Evolutionary conservation across 352 stramenopile species (phyloP).

Genomic region (Elongisporangium prolatum): DNA sequence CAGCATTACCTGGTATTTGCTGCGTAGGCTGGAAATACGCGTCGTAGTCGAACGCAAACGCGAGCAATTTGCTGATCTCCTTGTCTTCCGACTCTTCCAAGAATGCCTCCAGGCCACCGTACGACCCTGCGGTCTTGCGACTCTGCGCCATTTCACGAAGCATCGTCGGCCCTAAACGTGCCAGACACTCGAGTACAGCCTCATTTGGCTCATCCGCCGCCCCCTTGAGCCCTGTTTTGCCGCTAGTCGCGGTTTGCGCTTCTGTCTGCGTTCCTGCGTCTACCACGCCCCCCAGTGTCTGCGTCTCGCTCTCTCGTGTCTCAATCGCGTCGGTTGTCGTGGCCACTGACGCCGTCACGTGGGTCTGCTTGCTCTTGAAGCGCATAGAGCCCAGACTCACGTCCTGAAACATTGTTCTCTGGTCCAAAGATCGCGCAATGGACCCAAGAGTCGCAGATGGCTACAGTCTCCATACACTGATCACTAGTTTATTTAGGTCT

Average conservation of each 20-base stretch:
- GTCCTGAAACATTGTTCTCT: slow-evolving; percentile 50
- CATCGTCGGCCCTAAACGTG: slow-evolving; percentile 42
- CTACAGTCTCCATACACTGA: neutral
- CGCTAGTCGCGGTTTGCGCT: slow-evolving; percentile 19
- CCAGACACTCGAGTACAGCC: slow-evolving; percentile 31
- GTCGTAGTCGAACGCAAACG: slow-evolving; percentile 68
- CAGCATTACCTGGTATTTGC: slow-evolving; percentile 8
- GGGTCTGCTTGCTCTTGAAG: slow-evolving; percentile 51
- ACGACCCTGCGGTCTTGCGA: slow-evolving; percentile 32
- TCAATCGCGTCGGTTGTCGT: slow-evolving; percentile 28
- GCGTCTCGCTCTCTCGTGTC: slow-evolving; percentile 27
- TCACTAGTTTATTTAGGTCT: neutral
- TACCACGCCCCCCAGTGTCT: slow-evolving; percentile 28
- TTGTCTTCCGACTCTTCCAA: slow-evolving; percentile 66
- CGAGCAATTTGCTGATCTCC: slow-evolving; percentile 53
- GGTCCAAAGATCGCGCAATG: neutral
- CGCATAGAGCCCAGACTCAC: slow-evolving; percentile 36
- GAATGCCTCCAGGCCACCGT: slow-evolving; percentile 51
- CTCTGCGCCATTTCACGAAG: slow-evolving; percentile 53
- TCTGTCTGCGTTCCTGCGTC: slow-evolving; percentile 47
- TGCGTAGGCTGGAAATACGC: slow-evolving; percentile 53
- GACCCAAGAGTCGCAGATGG: neutral
- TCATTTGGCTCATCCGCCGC: slow-evolving; percentile 25
- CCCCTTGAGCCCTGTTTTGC: slow-evolving; percentile 19
- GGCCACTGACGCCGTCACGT: slow-evolving; percentile 20